Conservation (phyloP, 1,284 basidiomycete genomes). For the Trichosporon sp. region DNA sequence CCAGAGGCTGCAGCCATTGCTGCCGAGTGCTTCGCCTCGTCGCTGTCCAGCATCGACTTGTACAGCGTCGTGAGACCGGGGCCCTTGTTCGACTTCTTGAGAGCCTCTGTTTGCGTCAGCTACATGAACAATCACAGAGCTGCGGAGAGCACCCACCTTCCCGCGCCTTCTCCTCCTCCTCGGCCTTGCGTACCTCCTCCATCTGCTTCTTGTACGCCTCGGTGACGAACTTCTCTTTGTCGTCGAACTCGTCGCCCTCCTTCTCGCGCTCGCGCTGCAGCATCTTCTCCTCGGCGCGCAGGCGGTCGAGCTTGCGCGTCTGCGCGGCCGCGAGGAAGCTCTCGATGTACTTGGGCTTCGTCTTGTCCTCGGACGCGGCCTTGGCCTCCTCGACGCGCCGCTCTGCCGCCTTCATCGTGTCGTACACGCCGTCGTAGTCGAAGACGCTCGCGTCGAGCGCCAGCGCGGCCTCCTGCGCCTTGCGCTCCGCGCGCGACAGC, state of each 20-base stretch:
- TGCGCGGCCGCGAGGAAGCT: constrained; percentile 76
- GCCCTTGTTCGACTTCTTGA: constrained; percentile 54
- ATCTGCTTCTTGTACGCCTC: constrained; percentile 96
- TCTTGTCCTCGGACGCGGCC: constrained; percentile 64
- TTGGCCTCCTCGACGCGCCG: constrained; percentile 64
- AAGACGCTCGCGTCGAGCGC: constrained; percentile 78
- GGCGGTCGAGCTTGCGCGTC: constrained; percentile 77
- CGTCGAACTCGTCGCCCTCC: constrained; percentile 90
- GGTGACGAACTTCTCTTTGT: constrained; percentile 95
- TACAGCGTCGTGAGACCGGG: constrained; percentile 83
- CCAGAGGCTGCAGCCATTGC: constrained; percentile 62
- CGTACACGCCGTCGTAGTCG: constrained; percentile 95
- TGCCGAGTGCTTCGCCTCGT: constrained; percentile 74
- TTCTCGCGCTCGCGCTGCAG: constrained; percentile 85
- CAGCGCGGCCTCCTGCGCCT: constrained; percentile 62
- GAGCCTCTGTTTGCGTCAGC: constrained; percentile 56
- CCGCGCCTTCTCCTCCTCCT: constrained; percentile 78
- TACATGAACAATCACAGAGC: neutral
- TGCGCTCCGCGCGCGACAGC: constrained; percentile 37
- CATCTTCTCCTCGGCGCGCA: constrained; percentile 98
- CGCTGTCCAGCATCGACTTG: constrained; percentile 71
- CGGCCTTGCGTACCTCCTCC: constrained; percentile 81
- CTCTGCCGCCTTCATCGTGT: constrained; percentile 87
- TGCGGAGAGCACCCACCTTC: constrained; percentile 61
- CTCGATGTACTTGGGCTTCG: constrained; percentile 92